These are phyloP conservation scores for Russula brevipes DNA, from an alignment of 768 basidiomycete genomes.

Conservation along the genomic window DNA sequence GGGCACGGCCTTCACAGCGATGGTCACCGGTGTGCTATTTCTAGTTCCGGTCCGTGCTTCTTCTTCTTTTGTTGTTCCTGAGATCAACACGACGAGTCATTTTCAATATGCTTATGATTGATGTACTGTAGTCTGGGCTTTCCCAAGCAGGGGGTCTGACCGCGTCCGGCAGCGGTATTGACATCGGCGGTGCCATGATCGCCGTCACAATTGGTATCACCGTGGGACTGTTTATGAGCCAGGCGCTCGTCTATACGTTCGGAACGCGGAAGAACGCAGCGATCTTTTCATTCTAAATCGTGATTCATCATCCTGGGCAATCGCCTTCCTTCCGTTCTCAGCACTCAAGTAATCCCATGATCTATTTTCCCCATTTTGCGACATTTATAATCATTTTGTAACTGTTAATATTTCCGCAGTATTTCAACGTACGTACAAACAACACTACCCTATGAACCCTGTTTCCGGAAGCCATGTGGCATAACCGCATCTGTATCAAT, in stretches of 20 bases:
- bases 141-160: constrained; percentile 85
- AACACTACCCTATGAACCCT: too few species aligned
- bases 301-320: too few species aligned
- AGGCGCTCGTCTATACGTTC: constrained; percentile 79
- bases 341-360: too few species aligned
- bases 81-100: neutral
- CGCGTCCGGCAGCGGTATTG: constrained; percentile 71
- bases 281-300: constrained; percentile 61
- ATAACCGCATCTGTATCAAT: too few species aligned
- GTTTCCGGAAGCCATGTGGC: too few species aligned
- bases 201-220: constrained; percentile 88
- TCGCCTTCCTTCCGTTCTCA: too few species aligned
- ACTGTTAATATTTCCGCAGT: too few species aligned
- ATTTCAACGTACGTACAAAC: too few species aligned
- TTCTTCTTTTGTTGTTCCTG: neutral
- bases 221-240: constrained; percentile 80
- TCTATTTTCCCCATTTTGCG: too few species aligned
- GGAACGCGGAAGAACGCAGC: constrained; percentile 73
- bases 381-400: too few species aligned
- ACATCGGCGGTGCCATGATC: constrained; percentile 81
- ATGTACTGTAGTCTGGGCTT: constrained; percentile 56
- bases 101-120: constrained; percentile 1
- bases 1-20: constrained; percentile 81
- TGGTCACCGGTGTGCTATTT: constrained; percentile 87
- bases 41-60: constrained; percentile 64